Conservation (phyloP, 352 stramenopile genomes). For the Phytophthora multivora region DNA sequence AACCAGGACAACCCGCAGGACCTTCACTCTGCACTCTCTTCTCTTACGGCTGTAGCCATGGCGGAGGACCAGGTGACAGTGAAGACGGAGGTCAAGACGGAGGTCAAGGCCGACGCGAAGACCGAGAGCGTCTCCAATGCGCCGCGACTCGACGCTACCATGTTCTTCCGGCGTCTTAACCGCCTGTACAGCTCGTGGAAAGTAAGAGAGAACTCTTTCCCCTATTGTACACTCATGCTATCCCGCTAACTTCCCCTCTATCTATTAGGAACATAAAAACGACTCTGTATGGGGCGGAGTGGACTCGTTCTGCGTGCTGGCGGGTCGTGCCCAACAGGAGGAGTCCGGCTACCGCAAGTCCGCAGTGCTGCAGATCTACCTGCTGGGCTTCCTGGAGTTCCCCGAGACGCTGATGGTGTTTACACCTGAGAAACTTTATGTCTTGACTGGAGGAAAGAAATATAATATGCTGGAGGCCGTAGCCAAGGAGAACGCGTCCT, state of each 20-base stretch:
- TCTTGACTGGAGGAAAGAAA: conserved; percentile 91
- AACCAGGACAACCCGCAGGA: neutral
- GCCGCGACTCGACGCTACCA: conserved; percentile 57
- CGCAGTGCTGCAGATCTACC: conserved; percentile 89
- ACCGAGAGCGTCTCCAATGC: conserved; percentile 7
- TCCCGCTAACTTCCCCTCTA: conserved; percentile 4
- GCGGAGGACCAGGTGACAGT: conserved; percentile 16
- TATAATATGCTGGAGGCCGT: conserved; percentile 87
- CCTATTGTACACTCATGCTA: neutral
- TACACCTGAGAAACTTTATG: conserved; percentile 77
- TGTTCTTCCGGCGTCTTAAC: conserved; percentile 87
- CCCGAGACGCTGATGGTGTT: conserved; percentile 93
- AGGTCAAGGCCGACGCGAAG: conserved; percentile 42
- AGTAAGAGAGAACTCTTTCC: conserved; percentile 19
- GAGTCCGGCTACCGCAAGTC: conserved; percentile 91
- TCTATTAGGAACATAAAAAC: conserved; percentile 46
- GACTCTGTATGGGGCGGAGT: conserved; percentile 54
- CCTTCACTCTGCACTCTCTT: neutral
- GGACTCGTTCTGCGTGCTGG: conserved; percentile 85
- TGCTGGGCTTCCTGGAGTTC: conserved; percentile 92
- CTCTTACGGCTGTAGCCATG: neutral
- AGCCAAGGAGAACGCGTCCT: conserved; percentile 59
- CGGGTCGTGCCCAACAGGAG: conserved; percentile 80
- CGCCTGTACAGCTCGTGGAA: conserved; percentile 76
- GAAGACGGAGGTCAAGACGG: conserved; percentile 38